phyloP scores from a whole-genome alignment of 2,329 filamentous ascomycete genomes.

The Penicillium fuscoglaucum region DNA sequence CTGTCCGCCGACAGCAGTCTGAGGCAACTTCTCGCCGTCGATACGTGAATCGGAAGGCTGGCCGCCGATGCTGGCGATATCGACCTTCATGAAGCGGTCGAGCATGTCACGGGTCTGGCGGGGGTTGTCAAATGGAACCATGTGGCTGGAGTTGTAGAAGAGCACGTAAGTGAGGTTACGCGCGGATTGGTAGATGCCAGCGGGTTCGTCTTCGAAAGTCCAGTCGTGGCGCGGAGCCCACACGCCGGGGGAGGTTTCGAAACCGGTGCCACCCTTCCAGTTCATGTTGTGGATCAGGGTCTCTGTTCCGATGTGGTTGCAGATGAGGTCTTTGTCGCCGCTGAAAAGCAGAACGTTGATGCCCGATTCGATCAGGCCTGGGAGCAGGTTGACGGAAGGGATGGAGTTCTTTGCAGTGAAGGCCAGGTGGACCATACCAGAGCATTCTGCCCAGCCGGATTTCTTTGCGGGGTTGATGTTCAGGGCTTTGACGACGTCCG shows the following conservation, averaged over 20 bases:
- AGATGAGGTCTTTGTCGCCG: slow-evolving; percentile 90
- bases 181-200: slow-evolving; percentile 91
- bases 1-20: slow-evolving; percentile 74
- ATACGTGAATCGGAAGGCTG: slow-evolving; percentile 74
- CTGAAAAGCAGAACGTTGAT: slow-evolving; percentile 86
- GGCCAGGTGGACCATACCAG: slow-evolving; percentile 69
- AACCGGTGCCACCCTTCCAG: slow-evolving; percentile 90
- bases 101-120: slow-evolving; percentile 91
- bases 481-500: slow-evolving; percentile 76
- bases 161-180: slow-evolving; percentile 94
- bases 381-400: slow-evolving; percentile 73
- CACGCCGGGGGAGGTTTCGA: slow-evolving; percentile 81
- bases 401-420: slow-evolving; percentile 71
- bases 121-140: slow-evolving; percentile 95
- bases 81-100: slow-evolving; percentile 90
- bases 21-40: slow-evolving; percentile 78
- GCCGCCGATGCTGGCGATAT: slow-evolving; percentile 85
- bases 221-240: slow-evolving; percentile 92
- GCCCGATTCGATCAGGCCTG: slow-evolving; percentile 69
- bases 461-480: slow-evolving; percentile 80
- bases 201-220: slow-evolving; percentile 85
- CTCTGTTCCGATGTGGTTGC: slow-evolving; percentile 95
- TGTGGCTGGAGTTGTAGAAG: slow-evolving; percentile 94
- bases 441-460: slow-evolving; percentile 90
- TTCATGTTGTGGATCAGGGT: slow-evolving; percentile 83